These are phyloP conservation scores for Agrocybe praecox DNA, from an alignment of 768 basidiomycete genomes.

Conservation along the genomic window DNA sequence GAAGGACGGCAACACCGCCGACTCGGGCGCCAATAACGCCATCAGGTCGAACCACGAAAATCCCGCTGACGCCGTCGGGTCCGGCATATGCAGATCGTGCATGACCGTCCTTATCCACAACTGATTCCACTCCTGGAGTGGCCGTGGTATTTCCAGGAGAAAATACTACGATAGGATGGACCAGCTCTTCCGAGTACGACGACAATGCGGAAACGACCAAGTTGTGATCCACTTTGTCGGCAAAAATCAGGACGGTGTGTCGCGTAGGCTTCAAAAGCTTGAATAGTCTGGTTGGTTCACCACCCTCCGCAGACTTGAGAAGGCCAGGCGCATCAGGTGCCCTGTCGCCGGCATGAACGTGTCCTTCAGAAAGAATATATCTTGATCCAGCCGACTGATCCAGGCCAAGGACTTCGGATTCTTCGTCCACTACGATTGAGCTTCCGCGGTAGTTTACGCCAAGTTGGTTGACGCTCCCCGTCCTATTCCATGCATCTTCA, in stretches of 20 bases:
- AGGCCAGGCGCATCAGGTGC: conserved; percentile 44
- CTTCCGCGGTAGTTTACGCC: conserved; percentile 59
- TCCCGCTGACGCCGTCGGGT: neutral
- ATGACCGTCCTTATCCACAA: conserved; percentile 28
- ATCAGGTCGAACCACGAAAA: conserved; percentile 5
- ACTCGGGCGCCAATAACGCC: conserved; percentile 1
- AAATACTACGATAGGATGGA: conserved; percentile 16
- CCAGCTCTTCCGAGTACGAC: conserved; percentile 1
- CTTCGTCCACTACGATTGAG: conserved; percentile 35
- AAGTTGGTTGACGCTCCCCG: conserved; percentile 37
- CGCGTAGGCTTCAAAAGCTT: conserved; percentile 26
- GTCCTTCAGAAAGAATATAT: conserved; percentile 23
- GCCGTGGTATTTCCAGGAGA: neutral
- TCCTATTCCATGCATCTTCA: conserved; percentile 21
- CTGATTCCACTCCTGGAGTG: conserved; percentile 7
- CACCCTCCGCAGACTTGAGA: conserved; percentile 4
- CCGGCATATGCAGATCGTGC: conserved; percentile 8
- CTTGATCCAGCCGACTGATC: conserved; percentile 11
- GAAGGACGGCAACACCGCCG: neutral
- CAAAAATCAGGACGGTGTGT: conserved; percentile 37
- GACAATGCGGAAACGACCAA: neutral
- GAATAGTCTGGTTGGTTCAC: conserved; percentile 17
- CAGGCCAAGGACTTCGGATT: conserved; percentile 12
- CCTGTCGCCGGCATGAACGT: conserved; percentile 42
- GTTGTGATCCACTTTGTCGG: conserved; percentile 17